These are phyloP conservation scores for Cystobasidium tubakii DNA, from an alignment of 768 basidiomycete species.

Conservation along the genomic window DNA sequence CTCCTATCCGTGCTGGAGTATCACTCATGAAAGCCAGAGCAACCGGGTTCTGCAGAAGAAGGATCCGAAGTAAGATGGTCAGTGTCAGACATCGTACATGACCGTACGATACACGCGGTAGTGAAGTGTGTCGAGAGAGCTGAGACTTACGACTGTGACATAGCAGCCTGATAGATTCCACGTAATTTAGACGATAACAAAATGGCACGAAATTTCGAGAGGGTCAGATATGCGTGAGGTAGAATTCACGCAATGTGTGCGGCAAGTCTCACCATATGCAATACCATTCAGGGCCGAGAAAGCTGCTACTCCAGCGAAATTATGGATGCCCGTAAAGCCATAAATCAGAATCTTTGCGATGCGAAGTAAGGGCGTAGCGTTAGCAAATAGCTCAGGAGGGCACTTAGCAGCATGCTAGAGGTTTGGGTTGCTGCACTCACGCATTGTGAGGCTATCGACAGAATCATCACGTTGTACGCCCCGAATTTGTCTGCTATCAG, in stretches of 20 bases:
- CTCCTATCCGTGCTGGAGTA: slow-evolving; percentile 25
- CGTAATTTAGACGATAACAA: too few species aligned
- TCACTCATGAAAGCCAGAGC: slow-evolving; percentile 55
- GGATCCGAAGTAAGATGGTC: neutral
- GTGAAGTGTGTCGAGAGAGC: too few species aligned
- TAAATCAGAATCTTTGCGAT: slow-evolving; percentile 16
- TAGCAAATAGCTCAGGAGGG: too few species aligned
- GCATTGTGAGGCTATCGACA: neutral
- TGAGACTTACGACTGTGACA: slow-evolving; percentile 13
- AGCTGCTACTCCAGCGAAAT: slow-evolving; percentile 32
- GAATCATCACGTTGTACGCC: slow-evolving; percentile 16
- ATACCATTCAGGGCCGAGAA: slow-evolving; percentile 34
- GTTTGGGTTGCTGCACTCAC: neutral
- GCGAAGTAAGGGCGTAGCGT: too few species aligned
- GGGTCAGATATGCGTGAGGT: too few species aligned
- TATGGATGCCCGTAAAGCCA: slow-evolving; percentile 19
- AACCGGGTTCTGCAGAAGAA: slow-evolving; percentile 70
- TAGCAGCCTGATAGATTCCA: slow-evolving; percentile 29
- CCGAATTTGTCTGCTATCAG: slow-evolving; percentile 19
- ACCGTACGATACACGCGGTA: too few species aligned
- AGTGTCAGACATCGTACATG: neutral
- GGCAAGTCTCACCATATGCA: slow-evolving; percentile 21
- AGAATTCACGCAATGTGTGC: too few species aligned
- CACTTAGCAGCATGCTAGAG: neutral
- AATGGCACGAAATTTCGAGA: too few species aligned